Base-by-base conservation (phyloP, 805 yeast genomes). In the Nakazawaea wickerhamii region DNA sequence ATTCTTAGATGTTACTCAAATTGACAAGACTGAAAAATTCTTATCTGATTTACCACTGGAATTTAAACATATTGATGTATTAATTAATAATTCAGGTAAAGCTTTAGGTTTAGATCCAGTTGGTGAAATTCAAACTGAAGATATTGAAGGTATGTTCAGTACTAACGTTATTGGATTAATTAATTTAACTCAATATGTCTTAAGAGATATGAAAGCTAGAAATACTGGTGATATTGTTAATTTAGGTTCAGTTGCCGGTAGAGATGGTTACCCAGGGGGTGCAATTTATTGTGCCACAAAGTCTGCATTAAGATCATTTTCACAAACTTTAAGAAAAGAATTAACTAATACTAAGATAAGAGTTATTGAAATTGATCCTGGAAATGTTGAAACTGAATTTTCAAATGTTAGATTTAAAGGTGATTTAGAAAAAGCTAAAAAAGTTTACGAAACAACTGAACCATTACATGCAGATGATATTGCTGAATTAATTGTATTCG, bases 261-360 rank as follows among this genome's bases (percentile, higher is more conserved):
- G 82, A 52, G 84, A 79, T 46, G 75, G 84, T 4, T 80, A 81
- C 58, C 83, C 84, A 5, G 80, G 82, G 37, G 87, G 86, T 34
- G 72, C 78, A n/a, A 75, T 81, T 46, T 81, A 81, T 62, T 80
- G 86, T 60, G 73, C 86, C 15, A 75, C 84, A 42, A 81, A 81
- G 60, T 79, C 84, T 11, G 79, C 81, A 14, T 69, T 81, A 46
- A 75, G 57, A 55, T 65, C 80, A 3, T 81, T 81, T 59, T 66
- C 82, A 17, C 70, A 72, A 37, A 65, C 77, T 1, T 65, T 79
- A 55, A 75, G 95, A 60, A 84, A 82, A 59, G 95, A 87, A 59
- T 67, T 80, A 56, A 75, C 84, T 51, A 69, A 71, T 61, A 84
- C 95, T 17, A 75, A 74, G 41, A 76, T 81, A 47, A 68, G 88